These are phyloP conservation scores for Candida railenensis DNA, from an alignment of 805 yeast species.

Conservation along the genomic window DNA sequence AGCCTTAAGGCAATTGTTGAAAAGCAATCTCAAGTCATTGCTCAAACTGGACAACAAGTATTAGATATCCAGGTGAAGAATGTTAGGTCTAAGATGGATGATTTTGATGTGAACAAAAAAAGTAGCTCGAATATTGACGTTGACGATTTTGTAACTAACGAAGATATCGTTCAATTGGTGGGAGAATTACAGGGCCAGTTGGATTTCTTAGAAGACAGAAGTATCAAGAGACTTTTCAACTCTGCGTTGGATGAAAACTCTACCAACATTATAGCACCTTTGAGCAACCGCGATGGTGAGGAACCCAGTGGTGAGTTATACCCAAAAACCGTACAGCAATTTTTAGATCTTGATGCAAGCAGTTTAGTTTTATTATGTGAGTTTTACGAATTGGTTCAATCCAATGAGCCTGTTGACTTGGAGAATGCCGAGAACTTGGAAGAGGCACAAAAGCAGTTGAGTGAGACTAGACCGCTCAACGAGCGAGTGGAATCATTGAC, in stretches of 20 bases:
- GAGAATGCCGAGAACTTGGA: constrained; percentile 8
- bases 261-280: constrained; percentile 50
- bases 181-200: constrained; percentile 89
- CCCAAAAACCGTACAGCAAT: constrained; percentile 60
- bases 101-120: constrained; percentile 13
- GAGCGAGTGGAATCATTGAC: constrained; percentile 21
- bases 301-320: constrained; percentile 51
- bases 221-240: constrained; percentile 69
- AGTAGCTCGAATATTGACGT: constrained; percentile 32
- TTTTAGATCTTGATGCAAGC: constrained; percentile 44
- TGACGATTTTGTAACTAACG: constrained; percentile 69
- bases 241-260: constrained; percentile 46
- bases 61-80: constrained; percentile 64
- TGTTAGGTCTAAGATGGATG: constrained; percentile 39
- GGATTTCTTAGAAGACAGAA: constrained; percentile 73
- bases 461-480: constrained; percentile 2
- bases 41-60: constrained; percentile 78
- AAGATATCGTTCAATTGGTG: constrained; percentile 82
- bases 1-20: constrained; percentile 53
- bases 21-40: constrained; percentile 64
- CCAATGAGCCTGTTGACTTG: constrained; percentile 18
- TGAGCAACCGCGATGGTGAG: constrained; percentile 80
- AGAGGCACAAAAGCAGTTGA: constrained; percentile 7
- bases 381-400: constrained; percentile 78
- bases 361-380: constrained; percentile 55